Evolutionary conservation across 2,329 filamentous ascomycete species (phyloP), one percentile per base, ranked within the genome.

Genomic region (Colletotrichum limetticola): DNA sequence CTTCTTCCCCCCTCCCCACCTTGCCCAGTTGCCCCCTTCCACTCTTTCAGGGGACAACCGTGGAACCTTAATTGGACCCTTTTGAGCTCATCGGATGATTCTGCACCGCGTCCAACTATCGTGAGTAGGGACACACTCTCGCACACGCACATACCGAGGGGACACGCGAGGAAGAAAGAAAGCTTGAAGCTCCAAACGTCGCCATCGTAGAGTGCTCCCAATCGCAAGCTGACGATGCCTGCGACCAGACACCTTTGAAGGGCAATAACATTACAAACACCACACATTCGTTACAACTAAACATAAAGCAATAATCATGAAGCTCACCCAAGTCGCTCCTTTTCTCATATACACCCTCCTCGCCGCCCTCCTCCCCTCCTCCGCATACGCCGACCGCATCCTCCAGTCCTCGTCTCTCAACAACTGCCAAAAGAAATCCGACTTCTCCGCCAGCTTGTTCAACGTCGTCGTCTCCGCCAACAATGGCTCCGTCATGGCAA

Each of bases 401-500:
- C 93, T 98, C 79, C 87, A 92, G 78, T 97, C 95, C 66, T 93
- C 90, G 80, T 97, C 95, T 28, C 89, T 98, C 77, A 95, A 94
- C 83, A 89, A 93, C 61, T 98, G 95, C 84, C 93, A 95, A 87
- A 86, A 91, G 71, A 92, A 96, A 83, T 96, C 94, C 35, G 92
- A 91, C 79, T 97, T 98, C 83, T 93, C 94, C 4, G 95, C 95
- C 78, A 95, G 92, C 77, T 89, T 97, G 70, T 98, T 98, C 90
- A 93, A 97, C 78, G 93, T 98, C 82, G 86, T 91, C 76, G 94
- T 94, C 83, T 94, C 92, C 1, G 93, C 94, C 55, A 85, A 88
- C 81, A 97, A 97, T 84, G 88, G 88, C 77, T 92, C 91, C 37
- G 87, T 96, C 68, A 86, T 87, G 65, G 90, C 97, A 82, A 89